Evolutionary conservation across 768 basidiomycete genomes (phyloP).

Genomic region (Termitomyces sp.): DNA sequence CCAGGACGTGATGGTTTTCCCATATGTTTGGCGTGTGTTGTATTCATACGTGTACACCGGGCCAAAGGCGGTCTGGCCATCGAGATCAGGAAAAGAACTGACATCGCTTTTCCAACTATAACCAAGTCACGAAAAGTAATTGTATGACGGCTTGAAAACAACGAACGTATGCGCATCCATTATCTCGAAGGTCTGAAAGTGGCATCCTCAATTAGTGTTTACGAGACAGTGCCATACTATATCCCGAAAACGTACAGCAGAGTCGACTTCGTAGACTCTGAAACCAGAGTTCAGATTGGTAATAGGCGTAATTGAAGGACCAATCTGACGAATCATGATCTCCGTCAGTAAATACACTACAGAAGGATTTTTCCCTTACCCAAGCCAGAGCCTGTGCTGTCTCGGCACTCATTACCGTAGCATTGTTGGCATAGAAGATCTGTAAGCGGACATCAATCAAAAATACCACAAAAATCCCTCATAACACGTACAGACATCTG

Average conservation of each 20-base stretch:
- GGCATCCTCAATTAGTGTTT: neutral
- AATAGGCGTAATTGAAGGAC: constrained; percentile 63
- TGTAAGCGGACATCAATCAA: constrained; percentile 15
- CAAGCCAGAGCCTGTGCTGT: constrained; percentile 48
- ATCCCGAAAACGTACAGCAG: constrained; percentile 37
- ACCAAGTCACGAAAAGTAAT: neutral
- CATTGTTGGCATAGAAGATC: constrained; percentile 75
- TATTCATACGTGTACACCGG: constrained; percentile 67
- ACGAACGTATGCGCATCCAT: constrained; percentile 73
- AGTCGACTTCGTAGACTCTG: constrained; percentile 67
- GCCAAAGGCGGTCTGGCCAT: constrained; percentile 47
- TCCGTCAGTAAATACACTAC: neutral
- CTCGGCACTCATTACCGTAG: constrained; percentile 46
- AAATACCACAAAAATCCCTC: neutral
- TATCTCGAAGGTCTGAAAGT: constrained; percentile 64
- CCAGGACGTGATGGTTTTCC: constrained; percentile 53
- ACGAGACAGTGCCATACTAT: neutral
- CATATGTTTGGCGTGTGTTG: constrained; percentile 64
- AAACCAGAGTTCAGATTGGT: constrained; percentile 75
- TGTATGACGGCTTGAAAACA: neutral
- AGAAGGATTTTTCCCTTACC: constrained; percentile 17
- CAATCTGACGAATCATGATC: constrained; percentile 35
- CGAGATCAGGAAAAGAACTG: constrained; percentile 49
- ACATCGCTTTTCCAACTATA: constrained; percentile 64
- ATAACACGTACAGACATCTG: constrained; percentile 45